These are phyloP conservation scores for Phytophthora meadii DNA, from an alignment of 352 stramenopile species.

Conservation along the genomic window DNA sequence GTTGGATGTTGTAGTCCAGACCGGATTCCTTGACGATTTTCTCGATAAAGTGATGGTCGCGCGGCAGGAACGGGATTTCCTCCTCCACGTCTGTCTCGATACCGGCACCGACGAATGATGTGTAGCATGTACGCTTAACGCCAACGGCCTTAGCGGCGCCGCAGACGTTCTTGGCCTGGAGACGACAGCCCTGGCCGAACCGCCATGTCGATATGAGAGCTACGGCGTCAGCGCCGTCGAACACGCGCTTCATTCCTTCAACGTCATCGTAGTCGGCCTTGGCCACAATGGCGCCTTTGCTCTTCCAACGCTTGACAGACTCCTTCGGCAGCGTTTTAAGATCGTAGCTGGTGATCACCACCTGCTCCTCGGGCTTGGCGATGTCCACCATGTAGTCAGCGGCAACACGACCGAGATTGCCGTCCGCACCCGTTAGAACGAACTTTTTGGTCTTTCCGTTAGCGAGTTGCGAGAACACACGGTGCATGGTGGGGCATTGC, in stretches of 20 bases:
- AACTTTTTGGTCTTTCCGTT: conserved; percentile 12
- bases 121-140: conserved; percentile 41
- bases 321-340: conserved; percentile 29
- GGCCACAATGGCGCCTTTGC: conserved; percentile 24
- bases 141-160: conserved; percentile 26
- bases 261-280: conserved; percentile 31
- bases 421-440: conserved; percentile 31
- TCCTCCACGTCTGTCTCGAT: conserved; percentile 26
- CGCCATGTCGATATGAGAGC: conserved; percentile 35
- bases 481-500: too few species aligned
- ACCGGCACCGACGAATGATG: conserved; percentile 34
- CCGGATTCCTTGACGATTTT: conserved; percentile 29
- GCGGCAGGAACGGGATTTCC: conserved; percentile 39
- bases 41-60: conserved; percentile 38
- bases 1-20: conserved; percentile 42
- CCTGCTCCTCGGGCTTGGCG: conserved; percentile 26
- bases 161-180: conserved; percentile 29
- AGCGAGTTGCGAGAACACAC: too few species aligned
- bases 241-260: conserved; percentile 27
- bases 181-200: conserved; percentile 27
- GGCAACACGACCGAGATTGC: conserved; percentile 33
- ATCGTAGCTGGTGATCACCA: conserved; percentile 37
- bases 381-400: conserved; percentile 35
- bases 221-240: conserved; percentile 28
- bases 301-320: conserved; percentile 15